These are phyloP conservation scores for Chytriomyces confervae DNA, from an alignment of 192 early-diverging fungal species.

Conservation along the genomic window DNA sequence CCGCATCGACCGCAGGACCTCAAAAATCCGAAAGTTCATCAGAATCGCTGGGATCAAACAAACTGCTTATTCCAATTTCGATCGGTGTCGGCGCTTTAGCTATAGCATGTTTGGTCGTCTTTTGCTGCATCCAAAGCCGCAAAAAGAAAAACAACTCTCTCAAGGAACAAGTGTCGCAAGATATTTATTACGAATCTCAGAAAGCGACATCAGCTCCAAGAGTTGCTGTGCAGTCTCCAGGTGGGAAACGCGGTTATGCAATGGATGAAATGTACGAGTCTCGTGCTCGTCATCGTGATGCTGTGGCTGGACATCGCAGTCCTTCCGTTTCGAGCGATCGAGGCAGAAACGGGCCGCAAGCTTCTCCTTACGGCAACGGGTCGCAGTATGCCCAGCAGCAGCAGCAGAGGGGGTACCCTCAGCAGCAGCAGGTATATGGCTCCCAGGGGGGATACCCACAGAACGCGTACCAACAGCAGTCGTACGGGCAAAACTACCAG, in stretches of 20 bases:
- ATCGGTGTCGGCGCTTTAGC: neutral
- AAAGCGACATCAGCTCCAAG: neutral
- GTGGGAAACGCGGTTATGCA: neutral
- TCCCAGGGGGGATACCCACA: neutral
- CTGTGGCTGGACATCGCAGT: neutral
- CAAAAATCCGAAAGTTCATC: neutral
- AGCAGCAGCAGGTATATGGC: neutral
- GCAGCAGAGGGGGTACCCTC: neutral
- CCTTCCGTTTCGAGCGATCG: no score
- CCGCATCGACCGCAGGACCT: neutral
- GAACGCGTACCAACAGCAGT: neutral
- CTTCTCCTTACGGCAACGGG: neutral
- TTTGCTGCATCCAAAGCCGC: neutral
- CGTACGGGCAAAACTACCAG: neutral
- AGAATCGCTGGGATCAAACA: neutral
- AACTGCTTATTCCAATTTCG: no score
- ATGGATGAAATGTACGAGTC: neutral
- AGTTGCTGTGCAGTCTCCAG: neutral
- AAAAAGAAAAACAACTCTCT: neutral
- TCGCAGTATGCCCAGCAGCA: neutral
- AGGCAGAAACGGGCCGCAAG: neutral
- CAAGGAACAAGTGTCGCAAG: neutral
- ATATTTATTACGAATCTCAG: neutral
- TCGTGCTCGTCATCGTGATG: neutral
- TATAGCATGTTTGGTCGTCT: neutral